Conservation (phyloP, 1,284 basidiomycete species). For the Sporisorium scitamineum region DNA sequence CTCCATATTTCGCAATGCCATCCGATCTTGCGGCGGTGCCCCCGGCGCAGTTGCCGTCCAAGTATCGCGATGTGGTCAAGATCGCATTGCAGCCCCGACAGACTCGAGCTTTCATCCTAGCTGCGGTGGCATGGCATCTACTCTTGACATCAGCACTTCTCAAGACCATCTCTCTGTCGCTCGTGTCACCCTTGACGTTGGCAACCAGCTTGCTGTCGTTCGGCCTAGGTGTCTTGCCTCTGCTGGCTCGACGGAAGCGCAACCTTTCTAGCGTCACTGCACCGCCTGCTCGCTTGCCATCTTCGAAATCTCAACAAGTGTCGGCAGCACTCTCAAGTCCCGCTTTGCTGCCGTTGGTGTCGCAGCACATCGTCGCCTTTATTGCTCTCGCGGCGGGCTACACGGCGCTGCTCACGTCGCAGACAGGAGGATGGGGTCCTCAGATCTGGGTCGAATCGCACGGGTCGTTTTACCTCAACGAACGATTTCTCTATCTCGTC, state of each 20-base stretch:
- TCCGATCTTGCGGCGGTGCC: slow-evolving; percentile 36
- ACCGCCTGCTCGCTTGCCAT: slow-evolving; percentile 4
- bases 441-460: slow-evolving; percentile 53
- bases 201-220: slow-evolving; percentile 27
- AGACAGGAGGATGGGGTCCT: slow-evolving; percentile 37
- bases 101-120: slow-evolving; percentile 51
- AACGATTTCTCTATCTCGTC: slow-evolving; percentile 48
- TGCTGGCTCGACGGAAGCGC: slow-evolving; percentile 45
- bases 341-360: neutral
- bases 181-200: slow-evolving; percentile 18
- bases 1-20: slow-evolving; percentile 15
- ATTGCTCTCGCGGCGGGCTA: slow-evolving; percentile 32
- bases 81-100: slow-evolving; percentile 54
- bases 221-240: slow-evolving; percentile 30
- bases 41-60: slow-evolving; percentile 47
- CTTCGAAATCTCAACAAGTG: slow-evolving; percentile 23
- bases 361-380: slow-evolving; percentile 25
- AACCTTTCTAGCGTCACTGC: slow-evolving; percentile 15
- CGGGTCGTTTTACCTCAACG: slow-evolving; percentile 56
- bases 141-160: slow-evolving; percentile 31
- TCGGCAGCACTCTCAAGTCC: slow-evolving; percentile 16
- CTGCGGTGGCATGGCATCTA: slow-evolving; percentile 35
- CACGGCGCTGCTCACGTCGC: slow-evolving; percentile 9
- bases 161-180: slow-evolving; percentile 13
- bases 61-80: slow-evolving; percentile 47